Evolutionary conservation across 1,284 basidiomycete genomes (phyloP).

Genomic region (Cutaneotrichosporon dermatis): DNA sequence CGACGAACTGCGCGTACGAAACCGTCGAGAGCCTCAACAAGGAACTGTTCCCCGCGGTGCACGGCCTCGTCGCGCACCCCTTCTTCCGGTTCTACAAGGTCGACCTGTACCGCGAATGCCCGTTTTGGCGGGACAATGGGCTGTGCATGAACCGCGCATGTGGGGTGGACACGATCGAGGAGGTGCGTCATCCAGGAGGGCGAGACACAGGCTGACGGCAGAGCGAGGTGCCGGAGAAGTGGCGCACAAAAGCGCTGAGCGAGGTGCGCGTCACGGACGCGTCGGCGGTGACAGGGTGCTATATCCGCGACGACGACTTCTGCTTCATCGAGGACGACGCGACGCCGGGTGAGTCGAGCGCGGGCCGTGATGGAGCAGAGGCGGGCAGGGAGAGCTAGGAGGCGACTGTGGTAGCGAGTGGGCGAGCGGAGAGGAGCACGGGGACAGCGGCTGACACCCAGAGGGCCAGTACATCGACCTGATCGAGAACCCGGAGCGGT

Average conservation of each 20-base stretch:
- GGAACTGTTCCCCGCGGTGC: conserved; percentile 67
- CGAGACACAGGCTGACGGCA: conserved; percentile 40
- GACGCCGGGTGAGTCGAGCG: conserved; percentile 50
- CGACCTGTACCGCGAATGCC: conserved; percentile 92
- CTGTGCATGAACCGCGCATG: conserved; percentile 91
- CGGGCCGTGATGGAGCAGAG: not conserved
- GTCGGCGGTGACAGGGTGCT: conserved; percentile 66
- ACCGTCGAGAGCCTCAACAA: conserved; percentile 85
- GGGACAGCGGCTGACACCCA: not conserved
- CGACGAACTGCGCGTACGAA: conserved; percentile 90
- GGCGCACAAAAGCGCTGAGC: conserved; percentile 75
- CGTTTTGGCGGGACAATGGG: conserved; percentile 87
- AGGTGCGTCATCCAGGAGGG: conserved; percentile 57
- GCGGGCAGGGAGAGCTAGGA: no score
- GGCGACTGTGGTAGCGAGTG: no score
- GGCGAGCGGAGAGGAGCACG: no score
- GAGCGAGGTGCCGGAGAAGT: conserved; percentile 87
- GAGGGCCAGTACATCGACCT: conserved; percentile 95
- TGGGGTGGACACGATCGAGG: conserved; percentile 85
- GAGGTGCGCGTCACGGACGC: conserved; percentile 52
- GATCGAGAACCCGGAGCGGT: conserved; percentile 85
- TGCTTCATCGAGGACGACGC: conserved; percentile 82
- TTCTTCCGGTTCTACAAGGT: conserved; percentile 96
- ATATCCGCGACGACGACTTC: conserved; percentile 87
- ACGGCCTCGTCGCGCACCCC: conserved; percentile 75